phyloP scores from a whole-genome alignment of 2,329 filamentous ascomycete genomes.

The Chaetomiaceae sp. region DNA sequence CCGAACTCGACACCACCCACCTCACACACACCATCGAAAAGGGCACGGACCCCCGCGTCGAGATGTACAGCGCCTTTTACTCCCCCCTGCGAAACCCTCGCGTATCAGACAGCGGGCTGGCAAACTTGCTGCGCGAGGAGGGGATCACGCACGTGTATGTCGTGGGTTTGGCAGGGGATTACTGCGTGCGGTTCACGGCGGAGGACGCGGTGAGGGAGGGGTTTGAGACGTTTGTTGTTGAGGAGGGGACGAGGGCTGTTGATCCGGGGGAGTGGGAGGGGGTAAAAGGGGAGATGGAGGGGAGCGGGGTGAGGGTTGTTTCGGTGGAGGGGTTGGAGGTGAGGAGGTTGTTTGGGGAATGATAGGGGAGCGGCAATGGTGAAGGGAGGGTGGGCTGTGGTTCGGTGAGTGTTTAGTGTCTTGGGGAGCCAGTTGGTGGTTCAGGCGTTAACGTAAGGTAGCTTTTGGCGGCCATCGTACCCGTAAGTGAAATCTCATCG shows the following conservation, averaged over 20 bases:
- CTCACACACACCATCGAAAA: constrained; percentile 72
- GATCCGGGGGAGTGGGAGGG: constrained; percentile 55
- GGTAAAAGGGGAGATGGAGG: constrained; percentile 49
- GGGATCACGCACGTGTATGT: constrained; percentile 76
- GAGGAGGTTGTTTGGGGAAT: constrained; percentile 37
- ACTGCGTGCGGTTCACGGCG: constrained; percentile 80
- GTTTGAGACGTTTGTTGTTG: constrained; percentile 70
- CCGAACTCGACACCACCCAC: constrained; percentile 59
- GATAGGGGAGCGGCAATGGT: neutral
- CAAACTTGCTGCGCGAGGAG: constrained; percentile 48
- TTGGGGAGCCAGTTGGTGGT: too few relatives aligned
- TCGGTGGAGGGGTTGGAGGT: constrained; percentile 54
- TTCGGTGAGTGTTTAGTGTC: neutral
- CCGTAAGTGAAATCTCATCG: neutral
- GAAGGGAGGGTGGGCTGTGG: neutral
- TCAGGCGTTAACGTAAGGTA: too few relatives aligned
- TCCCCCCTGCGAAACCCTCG: constrained; percentile 66
- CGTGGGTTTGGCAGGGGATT: constrained; percentile 82
- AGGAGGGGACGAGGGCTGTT: constrained; percentile 74
- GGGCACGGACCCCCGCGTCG: constrained; percentile 66
- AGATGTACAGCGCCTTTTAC: constrained; percentile 93
- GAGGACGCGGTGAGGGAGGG: constrained; percentile 72
- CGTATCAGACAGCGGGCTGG: constrained; percentile 61
- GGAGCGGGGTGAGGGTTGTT: constrained; percentile 60
- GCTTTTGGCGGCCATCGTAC: too few relatives aligned